phyloP scores from a whole-genome alignment of 1,284 basidiomycete genomes.

The Volvariella surrecta region DNA sequence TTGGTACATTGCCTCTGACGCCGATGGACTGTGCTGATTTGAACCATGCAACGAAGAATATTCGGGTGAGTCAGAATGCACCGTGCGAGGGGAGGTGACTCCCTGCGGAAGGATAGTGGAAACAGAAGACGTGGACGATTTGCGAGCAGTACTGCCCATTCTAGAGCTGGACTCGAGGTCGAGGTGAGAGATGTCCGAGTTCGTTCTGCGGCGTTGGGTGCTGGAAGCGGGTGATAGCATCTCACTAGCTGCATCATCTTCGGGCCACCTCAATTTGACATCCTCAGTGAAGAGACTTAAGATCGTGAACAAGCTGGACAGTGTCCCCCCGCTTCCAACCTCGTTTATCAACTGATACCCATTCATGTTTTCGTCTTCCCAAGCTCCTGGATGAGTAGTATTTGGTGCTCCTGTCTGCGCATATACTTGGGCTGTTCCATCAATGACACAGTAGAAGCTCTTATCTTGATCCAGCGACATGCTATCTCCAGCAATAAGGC shows the following conservation, averaged over 20 bases:
- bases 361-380: conserved; percentile 83
- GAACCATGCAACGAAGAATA: conserved; percentile 10
- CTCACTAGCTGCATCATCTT: conserved; percentile 31
- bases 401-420: conserved; percentile 53
- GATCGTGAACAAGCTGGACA: conserved; percentile 95
- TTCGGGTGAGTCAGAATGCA: conserved; percentile 1
- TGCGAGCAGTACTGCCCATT: conserved; percentile 29
- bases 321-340: conserved; percentile 89
- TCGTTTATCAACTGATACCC: conserved; percentile 93
- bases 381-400: conserved; percentile 43
- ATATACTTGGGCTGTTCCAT: conserved; percentile 83
- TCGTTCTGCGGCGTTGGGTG: conserved; percentile 23
- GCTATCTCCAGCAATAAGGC: conserved; percentile 87
- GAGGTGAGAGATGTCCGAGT: conserved; percentile 59
- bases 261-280: conserved; percentile 88
- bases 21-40: conserved; percentile 9
- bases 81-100: conserved; percentile 18
- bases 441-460: conserved; percentile 94
- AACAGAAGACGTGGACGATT: conserved; percentile 50
- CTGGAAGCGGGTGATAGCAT: conserved; percentile 14
- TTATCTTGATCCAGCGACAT: conserved; percentile 88
- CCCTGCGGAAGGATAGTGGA: conserved; percentile 56
- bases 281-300: conserved; percentile 95
- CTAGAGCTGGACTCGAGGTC: conserved; percentile 34
- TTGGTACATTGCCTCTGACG: conserved; percentile 16